Conservation (phyloP, 208 protist species). For the Leishmania tarentolae region DNA sequence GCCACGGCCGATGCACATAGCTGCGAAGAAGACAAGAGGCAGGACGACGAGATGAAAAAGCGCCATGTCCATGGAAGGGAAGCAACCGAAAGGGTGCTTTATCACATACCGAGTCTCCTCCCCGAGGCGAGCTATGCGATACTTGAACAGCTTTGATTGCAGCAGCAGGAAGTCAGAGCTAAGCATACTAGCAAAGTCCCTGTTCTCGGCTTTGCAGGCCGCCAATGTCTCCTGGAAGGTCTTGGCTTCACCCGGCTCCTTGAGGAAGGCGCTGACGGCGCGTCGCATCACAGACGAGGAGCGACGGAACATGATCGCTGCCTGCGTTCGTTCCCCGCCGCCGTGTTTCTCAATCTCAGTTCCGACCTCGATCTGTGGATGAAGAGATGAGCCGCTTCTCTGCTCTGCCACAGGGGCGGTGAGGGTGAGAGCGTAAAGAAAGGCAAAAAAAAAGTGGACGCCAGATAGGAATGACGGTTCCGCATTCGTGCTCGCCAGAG, state of each 20-base stretch:
- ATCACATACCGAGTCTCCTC: conserved; percentile 59
- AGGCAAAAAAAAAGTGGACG: background rate
- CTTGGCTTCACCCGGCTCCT: conserved; percentile 49
- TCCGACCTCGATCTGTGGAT: background rate
- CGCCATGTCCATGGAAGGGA: conserved; percentile 41
- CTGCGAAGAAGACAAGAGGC: conserved; percentile 43
- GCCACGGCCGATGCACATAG: conserved; percentile 46
- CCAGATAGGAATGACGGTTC: background rate
- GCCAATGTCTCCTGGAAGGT: conserved; percentile 61
- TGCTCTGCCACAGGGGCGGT: background rate
- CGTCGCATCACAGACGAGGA: conserved; percentile 29
- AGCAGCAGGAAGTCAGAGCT: conserved; percentile 69
- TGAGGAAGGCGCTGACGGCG: conserved; percentile 65
- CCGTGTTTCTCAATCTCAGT: background rate
- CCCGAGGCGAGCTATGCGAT: conserved; percentile 73
- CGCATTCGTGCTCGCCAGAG: background rate
- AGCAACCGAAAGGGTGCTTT: conserved; percentile 46
- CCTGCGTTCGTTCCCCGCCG: background rate
- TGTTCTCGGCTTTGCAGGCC: conserved; percentile 52
- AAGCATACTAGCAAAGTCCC: conserved; percentile 72
- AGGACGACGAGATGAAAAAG: conserved; percentile 45
- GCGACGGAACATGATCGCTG: conserved; percentile 45
- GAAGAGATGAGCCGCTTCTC: background rate
- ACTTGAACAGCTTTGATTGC: conserved; percentile 69
- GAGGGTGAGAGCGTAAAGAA: background rate